Evolutionary conservation across 768 basidiomycete species (phyloP).

Genomic region (Holtermanniella nyarrowii): DNA sequence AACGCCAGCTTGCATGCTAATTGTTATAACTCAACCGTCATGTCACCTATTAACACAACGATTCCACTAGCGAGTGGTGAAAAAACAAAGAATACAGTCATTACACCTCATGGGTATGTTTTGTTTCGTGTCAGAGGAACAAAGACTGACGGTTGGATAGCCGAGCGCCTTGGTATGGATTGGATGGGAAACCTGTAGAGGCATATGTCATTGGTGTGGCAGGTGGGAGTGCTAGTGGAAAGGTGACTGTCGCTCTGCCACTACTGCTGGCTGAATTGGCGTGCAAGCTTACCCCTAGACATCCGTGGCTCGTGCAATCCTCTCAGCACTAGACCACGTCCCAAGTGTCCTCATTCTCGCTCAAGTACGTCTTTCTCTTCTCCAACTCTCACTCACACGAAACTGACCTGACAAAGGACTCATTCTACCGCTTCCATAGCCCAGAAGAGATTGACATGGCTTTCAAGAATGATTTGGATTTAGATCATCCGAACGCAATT

Average conservation of each 20-base stretch:
- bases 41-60: not conserved
- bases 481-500: slow-evolving; percentile 82
- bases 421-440: slow-evolving; percentile 77
- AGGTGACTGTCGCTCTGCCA: slow-evolving; percentile 31
- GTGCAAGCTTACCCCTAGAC: slow-evolving; percentile 19
- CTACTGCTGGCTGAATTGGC: not conserved
- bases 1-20: too few relatives aligned
- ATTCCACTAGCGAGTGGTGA: not conserved
- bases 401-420: slow-evolving; percentile 55
- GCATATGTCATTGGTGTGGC: slow-evolving; percentile 45
- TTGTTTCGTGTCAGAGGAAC: not conserved
- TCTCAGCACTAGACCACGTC: slow-evolving; percentile 40
- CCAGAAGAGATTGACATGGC: slow-evolving; percentile 74
- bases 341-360: slow-evolving; percentile 72
- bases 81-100: slow-evolving; percentile 27
- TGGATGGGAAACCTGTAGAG: slow-evolving; percentile 38
- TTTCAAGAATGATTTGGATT: slow-evolving; percentile 52
- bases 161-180: slow-evolving; percentile 41
- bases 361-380: slow-evolving; percentile 47
- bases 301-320: slow-evolving; percentile 39
- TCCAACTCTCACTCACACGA: not conserved
- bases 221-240: slow-evolving; percentile 44
- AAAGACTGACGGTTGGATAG: too few relatives aligned
- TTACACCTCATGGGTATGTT: slow-evolving; percentile 24
- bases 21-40: not conserved